These are phyloP conservation scores for Solanum pennellii DNA, from an alignment of 257 asterid genomes.

Conservation along the genomic window DNA sequence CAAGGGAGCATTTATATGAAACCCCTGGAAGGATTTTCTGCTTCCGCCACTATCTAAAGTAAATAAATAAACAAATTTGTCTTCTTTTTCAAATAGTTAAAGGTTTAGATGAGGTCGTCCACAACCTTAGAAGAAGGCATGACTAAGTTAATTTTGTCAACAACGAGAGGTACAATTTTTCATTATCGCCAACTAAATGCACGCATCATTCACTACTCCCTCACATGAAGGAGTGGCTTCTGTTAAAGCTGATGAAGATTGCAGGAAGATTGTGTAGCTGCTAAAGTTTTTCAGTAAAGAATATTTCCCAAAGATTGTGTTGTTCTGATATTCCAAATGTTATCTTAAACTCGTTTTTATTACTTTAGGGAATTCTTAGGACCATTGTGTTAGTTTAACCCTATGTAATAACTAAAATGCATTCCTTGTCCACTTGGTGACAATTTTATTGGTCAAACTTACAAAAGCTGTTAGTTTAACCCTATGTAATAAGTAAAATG, in stretches of 20 bases:
- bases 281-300: background rate
- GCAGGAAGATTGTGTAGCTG: background rate
- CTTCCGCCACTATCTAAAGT: background rate
- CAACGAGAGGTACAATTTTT: background rate
- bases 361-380: background rate
- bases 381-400: background rate
- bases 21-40: background rate
- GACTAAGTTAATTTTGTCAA: background rate
- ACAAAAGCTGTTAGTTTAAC: background rate
- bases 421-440: too few relatives aligned
- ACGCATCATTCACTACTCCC: background rate
- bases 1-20: background rate
- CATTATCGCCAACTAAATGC: background rate
- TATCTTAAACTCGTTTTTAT: background rate
- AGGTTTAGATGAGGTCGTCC: background rate
- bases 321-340: background rate
- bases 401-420: background rate
- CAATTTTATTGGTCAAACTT: too few relatives aligned
- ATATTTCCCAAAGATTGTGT: background rate
- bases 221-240: background rate
- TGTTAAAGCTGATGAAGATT: background rate
- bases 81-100: background rate
- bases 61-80: background rate
- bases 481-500: background rate
- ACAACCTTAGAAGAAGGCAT: background rate